phyloP scores from a whole-genome alignment of 2,329 filamentous ascomycete genomes.

The Capronia epimyces region DNA sequence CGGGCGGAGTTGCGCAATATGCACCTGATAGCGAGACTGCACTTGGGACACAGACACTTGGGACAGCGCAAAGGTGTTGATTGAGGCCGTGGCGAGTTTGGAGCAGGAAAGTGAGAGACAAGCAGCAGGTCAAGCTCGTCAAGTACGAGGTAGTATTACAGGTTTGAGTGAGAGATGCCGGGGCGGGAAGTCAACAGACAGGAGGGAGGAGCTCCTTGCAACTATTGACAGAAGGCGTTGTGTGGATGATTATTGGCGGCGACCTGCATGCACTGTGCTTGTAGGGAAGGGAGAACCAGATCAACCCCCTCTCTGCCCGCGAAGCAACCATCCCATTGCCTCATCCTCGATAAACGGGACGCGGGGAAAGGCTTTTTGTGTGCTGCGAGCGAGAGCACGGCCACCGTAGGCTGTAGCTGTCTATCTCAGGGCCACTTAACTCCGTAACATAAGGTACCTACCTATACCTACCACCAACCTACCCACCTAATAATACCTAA shows the following conservation, averaged over 20 bases:
- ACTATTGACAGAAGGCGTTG: conserved; percentile 1
- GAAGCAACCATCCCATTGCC: not conserved
- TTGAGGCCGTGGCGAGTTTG: not conserved
- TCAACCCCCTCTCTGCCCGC: not conserved
- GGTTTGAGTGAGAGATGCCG: not conserved
- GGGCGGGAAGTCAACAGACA: conserved; percentile 4
- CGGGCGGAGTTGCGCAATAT: not conserved
- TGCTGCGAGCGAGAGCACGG: too few species aligned
- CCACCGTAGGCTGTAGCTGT: too few species aligned
- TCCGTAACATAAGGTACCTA: too few species aligned
- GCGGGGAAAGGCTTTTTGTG: not conserved
- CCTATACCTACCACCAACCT: too few species aligned
- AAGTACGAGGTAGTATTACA: not conserved
- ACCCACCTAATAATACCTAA: too few species aligned
- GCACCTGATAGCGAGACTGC: not conserved
- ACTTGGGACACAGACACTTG: conserved; percentile 1
- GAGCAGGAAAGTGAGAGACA: not conserved
- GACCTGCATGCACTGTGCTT: conserved; percentile 6
- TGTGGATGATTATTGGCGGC: conserved; percentile 15
- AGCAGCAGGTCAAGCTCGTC: not conserved
- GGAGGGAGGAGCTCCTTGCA: not conserved
- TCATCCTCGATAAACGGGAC: not conserved
- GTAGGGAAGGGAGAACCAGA: not conserved
- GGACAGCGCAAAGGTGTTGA: not conserved
- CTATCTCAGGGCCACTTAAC: too few species aligned